Percentiles rank a stretch among this genome's conserved stretches.
Evolutionary conservation across 2,329 filamentous ascomycete genomes (phyloP).

Genomic region (Diaporthe vexans): DNA sequence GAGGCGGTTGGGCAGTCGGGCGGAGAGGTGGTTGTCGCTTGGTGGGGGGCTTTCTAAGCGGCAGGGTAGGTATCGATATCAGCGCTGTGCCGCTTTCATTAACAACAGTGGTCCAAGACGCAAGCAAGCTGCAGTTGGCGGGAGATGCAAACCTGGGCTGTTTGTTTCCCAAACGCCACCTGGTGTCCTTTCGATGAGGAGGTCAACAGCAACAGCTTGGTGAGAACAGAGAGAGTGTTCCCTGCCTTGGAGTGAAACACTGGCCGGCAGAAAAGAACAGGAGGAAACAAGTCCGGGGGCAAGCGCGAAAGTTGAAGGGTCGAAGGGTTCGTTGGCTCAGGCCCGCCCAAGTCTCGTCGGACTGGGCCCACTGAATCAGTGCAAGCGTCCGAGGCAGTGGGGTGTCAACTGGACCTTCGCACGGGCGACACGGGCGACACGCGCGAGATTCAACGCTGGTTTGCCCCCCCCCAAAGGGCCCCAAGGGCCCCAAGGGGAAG

Average conservation of each 20-base stretch:
- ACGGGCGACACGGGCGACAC: conserved; percentile 29
- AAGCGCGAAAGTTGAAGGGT: not conserved
- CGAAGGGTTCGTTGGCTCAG: conserved; percentile 12
- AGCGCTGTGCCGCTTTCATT: conserved; percentile 28
- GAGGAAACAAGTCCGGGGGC: conserved; percentile 26
- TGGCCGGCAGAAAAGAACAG: conserved; percentile 25
- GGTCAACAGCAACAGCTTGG: not conserved
- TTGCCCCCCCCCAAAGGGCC: conserved; percentile 16
- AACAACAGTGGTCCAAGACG: conserved; percentile 1
- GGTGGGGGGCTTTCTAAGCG: conserved; percentile 27
- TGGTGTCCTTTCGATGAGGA: not conserved
- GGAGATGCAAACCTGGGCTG: conserved; percentile 12
- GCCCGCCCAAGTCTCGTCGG: conserved; percentile 28
- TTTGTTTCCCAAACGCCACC: conserved; percentile 1
- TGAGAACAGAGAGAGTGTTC: conserved; percentile 1
- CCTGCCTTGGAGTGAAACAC: conserved; percentile 19
- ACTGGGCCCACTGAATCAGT: conserved; percentile 28
- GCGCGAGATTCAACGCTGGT: conserved; percentile 24
- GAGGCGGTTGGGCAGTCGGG: conserved; percentile 9
- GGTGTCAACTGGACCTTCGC: conserved; percentile 32
- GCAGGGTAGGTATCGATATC: conserved; percentile 32
- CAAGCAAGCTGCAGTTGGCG: not conserved
- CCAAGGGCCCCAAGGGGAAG: not conserved
- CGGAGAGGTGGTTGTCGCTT: conserved; percentile 24
- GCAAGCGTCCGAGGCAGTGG: conserved; percentile 31